Evolutionary conservation across 1,139 yeast genomes (phyloP).

Genomic region (Kodamaea ohmeri): DNA sequence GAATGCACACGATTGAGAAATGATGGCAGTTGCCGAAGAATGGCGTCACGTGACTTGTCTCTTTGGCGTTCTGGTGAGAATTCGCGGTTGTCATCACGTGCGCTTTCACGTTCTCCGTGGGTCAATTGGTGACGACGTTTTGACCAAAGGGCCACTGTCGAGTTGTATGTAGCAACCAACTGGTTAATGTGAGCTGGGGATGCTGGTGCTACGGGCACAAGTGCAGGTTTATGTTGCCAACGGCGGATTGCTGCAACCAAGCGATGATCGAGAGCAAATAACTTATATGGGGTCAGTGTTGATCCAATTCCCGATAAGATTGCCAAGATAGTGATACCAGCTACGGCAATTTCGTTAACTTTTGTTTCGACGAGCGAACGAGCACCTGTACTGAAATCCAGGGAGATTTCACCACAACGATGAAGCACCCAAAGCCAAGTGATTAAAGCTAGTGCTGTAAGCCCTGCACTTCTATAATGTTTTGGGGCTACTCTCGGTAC

Average conservation of each 20-base stretch:
- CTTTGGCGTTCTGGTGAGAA: neutral
- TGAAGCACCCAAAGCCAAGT: constrained; percentile 37
- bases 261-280: constrained; percentile 15
- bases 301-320: constrained; percentile 73
- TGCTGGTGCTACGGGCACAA: constrained; percentile 14
- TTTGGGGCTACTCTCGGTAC: constrained; percentile 17
- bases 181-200: constrained; percentile 25
- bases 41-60: neutral
- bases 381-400: constrained; percentile 22
- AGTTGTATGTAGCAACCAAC: constrained; percentile 37
- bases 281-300: constrained; percentile 55
- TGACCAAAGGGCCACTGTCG: constrained; percentile 34
- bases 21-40: neutral
- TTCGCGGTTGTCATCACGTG: constrained; percentile 20
- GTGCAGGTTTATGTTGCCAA: constrained; percentile 1
- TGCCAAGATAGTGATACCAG: constrained; percentile 74
- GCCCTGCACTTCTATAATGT: constrained; percentile 9
- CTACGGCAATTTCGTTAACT: constrained; percentile 61
- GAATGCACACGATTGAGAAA: constrained; percentile 36
- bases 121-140: no score
- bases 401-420: constrained; percentile 37
- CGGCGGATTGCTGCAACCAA: constrained; percentile 7
- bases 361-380: constrained; percentile 36
- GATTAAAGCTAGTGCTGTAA: constrained; percentile 18
- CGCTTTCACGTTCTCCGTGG: neutral